Evolutionary conservation across 2,329 filamentous ascomycete genomes (phyloP), one percentile per base, ranked within the genome.

Genomic region (Hypoxylon sp.): DNA sequence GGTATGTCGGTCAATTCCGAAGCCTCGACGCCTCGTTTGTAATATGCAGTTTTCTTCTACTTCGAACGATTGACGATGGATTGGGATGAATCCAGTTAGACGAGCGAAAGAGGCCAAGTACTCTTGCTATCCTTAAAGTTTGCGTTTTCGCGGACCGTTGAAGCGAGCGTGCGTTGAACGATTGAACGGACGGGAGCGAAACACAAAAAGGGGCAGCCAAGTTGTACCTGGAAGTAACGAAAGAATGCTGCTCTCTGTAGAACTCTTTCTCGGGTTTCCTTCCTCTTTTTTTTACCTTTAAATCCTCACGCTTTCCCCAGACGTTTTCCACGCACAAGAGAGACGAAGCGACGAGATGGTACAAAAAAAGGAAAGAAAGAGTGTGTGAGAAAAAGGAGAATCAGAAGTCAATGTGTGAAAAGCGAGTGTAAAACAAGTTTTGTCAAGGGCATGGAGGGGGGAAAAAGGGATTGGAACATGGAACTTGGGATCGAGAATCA

Each of bases 391-490:
- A 67, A 67, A 69, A 55, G 59, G 63, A 71, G 61, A 64, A 68
- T 70, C 63, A 54, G 70, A 71, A 68, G 63, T 66, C 37, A 55
- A 70, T 48, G 69, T 69, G 67, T 59, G 65, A 69, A 69, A 74
- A 75, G 74, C 71, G 74, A 77, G 67, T 71, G 74, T 75, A 67
- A 74, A 73, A 75, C 71, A 70, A 71, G 62, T 73, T 75, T 71
- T 66, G 62, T 72, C 71, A 73, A 74, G 69, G 60, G 63, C 58
- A 63, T 68, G 62, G 59, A 60, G 63, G 66, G 66, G 71, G 64
- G 58, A 62, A 69, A 66, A 74, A 69, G 66, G 69, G 70, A 70
- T 69, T 69, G 63, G 70, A 67, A 64, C 57, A 63, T 71, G 50
- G 74, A 70, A 71, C 66, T 71, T 71, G 64, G 69, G 69, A 74